Base-by-base conservation (phyloP, 169 alveolate species). In the Plasmodium sp. region DNA sequence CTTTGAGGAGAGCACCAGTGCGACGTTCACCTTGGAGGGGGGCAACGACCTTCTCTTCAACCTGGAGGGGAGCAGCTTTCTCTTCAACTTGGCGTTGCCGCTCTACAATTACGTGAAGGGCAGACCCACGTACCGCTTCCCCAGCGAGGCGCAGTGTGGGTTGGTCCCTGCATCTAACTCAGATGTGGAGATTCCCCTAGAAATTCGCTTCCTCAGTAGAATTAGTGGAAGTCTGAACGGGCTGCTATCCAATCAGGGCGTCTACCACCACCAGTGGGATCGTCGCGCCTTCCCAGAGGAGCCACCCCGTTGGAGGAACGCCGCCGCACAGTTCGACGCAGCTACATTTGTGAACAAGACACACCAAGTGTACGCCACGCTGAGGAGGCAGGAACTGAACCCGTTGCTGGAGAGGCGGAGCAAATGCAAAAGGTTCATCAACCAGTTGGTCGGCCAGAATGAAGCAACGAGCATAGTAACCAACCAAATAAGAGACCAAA, bases 51-150 rank as follows among this genome's bases (percentile, higher is more conserved):
- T 36, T 14, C n/a, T 56, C n/a, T 77, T 86, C 16, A 74, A 77
- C 45, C 16, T 56, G 16, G 48, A 75, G 41, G 77, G 43, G 18
- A n/a, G 9, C 12, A 54, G 39, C 18, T 75, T 36, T 14, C n/a
- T 56, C n/a, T 77, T 86, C 16, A 74, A 77, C 45, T 31, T 56
- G 16, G 75, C 86, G 0, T 2, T 86, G 0, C 75, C 86, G 31
- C 33, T 86, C 16, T 86, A n/a, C 72, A 77, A 86, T 31, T 86
- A 86, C 39, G 48, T 86, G 22, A 41, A 31, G 5, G 43, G 45
- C 16, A 86, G 71, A 22, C 74, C 34, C 36, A 72, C 93, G n/a
- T 72, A 43, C 34, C 75, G 48, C 34, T 83, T 62, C 73, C 14
- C 45, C 3, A 67, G 77, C 12, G 43, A 67, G 31, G 14, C 77